These are phyloP conservation scores for Herpetomonas muscarum DNA, from an alignment of 208 protist genomes.

Conservation along the genomic window DNA sequence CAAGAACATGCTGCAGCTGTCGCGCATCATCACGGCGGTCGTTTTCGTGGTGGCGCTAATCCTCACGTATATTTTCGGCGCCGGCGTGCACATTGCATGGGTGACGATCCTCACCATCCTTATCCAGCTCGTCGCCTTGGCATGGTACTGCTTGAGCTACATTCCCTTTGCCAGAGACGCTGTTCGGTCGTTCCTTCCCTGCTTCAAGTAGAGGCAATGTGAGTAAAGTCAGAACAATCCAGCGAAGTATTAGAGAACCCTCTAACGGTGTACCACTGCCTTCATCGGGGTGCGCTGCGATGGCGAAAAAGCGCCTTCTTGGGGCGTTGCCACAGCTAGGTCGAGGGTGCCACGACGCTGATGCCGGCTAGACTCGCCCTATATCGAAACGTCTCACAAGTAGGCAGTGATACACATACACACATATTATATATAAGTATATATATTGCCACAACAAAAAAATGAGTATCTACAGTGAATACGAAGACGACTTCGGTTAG, in stretches of 20 bases:
- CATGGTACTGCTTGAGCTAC: constrained; percentile 74
- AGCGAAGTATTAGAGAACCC: constrained; percentile 1
- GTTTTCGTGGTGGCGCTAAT: constrained; percentile 49
- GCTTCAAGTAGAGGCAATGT: neutral
- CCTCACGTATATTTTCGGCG: constrained; percentile 50
- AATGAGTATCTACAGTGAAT: no score
- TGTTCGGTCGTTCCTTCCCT: constrained; percentile 18
- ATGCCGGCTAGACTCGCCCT: no score
- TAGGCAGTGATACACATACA: no score
- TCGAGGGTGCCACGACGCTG: no score
- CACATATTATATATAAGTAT: no score
- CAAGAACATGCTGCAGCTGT: constrained; percentile 62
- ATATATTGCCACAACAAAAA: no score
- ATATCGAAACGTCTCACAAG: no score
- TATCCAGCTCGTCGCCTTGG: constrained; percentile 63
- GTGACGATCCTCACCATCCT: constrained; percentile 51
- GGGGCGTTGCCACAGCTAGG: no score
- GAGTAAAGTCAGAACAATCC: neutral
- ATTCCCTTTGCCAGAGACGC: constrained; percentile 59
- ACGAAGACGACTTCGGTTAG: no score
- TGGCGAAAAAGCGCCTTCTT: no score
- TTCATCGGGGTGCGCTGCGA: no score
- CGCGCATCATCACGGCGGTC: constrained; percentile 42
- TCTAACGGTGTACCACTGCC: no score
- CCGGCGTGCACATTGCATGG: constrained; percentile 32